Evolutionary conservation across 2,329 filamentous ascomycete species (phyloP).

Genomic region (Calonectria pauciramosa): DNA sequence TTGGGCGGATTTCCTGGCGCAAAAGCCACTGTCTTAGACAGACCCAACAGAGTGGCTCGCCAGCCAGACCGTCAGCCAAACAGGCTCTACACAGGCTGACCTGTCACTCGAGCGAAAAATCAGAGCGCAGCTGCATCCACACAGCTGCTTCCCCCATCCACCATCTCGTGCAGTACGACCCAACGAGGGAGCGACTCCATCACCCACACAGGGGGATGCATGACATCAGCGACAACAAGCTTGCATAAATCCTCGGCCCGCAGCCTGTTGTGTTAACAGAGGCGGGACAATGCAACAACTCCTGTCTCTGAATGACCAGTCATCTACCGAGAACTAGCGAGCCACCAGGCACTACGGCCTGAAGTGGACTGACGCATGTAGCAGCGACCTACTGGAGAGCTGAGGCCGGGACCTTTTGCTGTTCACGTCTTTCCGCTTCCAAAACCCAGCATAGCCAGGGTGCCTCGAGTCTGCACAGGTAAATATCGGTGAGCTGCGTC

Average conservation of each 20-base stretch:
- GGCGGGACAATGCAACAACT: constrained; percentile 9
- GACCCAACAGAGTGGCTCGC: constrained; percentile 9
- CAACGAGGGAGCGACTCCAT: background rate
- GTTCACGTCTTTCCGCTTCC: background rate
- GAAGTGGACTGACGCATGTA: background rate
- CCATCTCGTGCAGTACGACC: constrained; percentile 23
- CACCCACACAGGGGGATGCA: background rate
- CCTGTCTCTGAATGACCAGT: constrained; percentile 18
- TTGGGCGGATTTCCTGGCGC: constrained; percentile 56
- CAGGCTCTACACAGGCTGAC: background rate
- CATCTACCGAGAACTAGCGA: constrained; percentile 17
- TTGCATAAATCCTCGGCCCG: constrained; percentile 32
- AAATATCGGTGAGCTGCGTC: constrained; percentile 17
- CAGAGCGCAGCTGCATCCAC: constrained; percentile 29
- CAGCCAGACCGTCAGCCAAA: constrained; percentile 17
- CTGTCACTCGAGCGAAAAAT: constrained; percentile 26
- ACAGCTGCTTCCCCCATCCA: constrained; percentile 17
- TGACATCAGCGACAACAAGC: constrained; percentile 29
- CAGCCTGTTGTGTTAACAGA: constrained; percentile 19
- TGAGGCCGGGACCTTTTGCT: background rate
- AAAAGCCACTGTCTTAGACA: constrained; percentile 49
- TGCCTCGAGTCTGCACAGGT: background rate
- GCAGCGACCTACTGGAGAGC: background rate
- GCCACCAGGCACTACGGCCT: background rate
- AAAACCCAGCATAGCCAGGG: background rate